phyloP scores from a whole-genome alignment of 2,329 filamentous ascomycete species.

The Sarocladiaceae sp. region DNA sequence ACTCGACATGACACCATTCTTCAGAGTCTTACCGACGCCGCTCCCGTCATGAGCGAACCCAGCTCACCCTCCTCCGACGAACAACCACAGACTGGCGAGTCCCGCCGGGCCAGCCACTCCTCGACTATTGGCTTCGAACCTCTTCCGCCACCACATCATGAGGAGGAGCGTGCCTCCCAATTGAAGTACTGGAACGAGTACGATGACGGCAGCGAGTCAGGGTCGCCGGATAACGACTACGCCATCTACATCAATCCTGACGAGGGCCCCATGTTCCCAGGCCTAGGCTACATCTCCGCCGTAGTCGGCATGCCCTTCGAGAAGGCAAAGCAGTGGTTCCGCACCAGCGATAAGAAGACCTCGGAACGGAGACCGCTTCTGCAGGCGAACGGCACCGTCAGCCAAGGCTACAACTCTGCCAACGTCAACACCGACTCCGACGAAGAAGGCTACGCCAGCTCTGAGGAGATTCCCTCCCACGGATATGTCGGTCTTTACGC shows the following conservation, averaged over 20 bases:
- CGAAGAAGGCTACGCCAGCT: slow-evolving; percentile 49
- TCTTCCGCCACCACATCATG: not conserved
- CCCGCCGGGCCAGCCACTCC: not conserved
- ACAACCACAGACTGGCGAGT: slow-evolving; percentile 9
- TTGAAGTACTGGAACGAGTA: slow-evolving; percentile 81
- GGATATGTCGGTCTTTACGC: slow-evolving; percentile 54
- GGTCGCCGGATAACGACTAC: slow-evolving; percentile 58
- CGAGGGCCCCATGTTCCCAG: slow-evolving; percentile 55
- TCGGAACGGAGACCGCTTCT: slow-evolving; percentile 26
- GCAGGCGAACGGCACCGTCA: slow-evolving; percentile 17
- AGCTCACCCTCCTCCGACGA: slow-evolving; percentile 32
- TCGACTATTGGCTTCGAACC: not conserved
- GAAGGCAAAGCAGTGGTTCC: slow-evolving; percentile 49
- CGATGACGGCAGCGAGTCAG: slow-evolving; percentile 70
- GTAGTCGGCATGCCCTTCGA: slow-evolving; percentile 46
- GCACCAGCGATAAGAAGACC: slow-evolving; percentile 18
- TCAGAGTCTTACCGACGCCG: slow-evolving; percentile 39
- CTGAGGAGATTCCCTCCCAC: slow-evolving; percentile 41
- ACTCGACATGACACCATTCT: slow-evolving; percentile 48
- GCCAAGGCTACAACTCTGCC: slow-evolving; percentile 26
- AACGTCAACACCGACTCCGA: slow-evolving; percentile 33
- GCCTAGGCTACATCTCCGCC: slow-evolving; percentile 55
- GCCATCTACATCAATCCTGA: slow-evolving; percentile 72
- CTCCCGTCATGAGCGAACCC: slow-evolving; percentile 34
- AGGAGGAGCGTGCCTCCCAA: slow-evolving; percentile 17